Evolutionary conservation across 2,329 filamentous ascomycete species (phyloP).

Genomic region (Myriosclerotinia duriaeana): DNA sequence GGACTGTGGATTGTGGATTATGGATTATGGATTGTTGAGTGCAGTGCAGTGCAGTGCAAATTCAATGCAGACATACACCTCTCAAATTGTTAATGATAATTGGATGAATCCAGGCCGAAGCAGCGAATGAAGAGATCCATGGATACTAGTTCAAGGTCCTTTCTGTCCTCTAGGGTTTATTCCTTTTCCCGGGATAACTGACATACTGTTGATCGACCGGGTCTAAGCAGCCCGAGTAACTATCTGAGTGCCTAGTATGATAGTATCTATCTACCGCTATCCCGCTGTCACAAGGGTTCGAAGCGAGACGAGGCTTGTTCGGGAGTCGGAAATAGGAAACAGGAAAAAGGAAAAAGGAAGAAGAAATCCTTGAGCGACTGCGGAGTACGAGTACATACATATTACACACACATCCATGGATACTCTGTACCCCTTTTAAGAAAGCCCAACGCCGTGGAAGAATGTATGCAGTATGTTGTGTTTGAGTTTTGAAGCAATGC

Average conservation of each 20-base stretch:
- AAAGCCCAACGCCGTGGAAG: background rate
- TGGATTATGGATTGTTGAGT: no score
- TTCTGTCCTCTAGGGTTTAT: background rate
- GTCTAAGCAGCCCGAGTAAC: background rate
- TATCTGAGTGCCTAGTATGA: background rate
- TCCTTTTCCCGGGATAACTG: background rate
- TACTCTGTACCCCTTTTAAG: background rate
- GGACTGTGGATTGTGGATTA: no score
- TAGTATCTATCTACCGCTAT: background rate
- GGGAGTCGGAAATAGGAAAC: background rate
- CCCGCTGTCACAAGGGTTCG: slow-evolving; percentile 6
- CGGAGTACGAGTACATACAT: no score
- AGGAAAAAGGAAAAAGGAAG: no score
- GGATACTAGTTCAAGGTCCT: background rate
- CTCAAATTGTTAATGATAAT: background rate
- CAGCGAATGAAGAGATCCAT: background rate
- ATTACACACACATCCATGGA: background rate
- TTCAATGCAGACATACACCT: background rate
- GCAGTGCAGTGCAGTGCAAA: no score
- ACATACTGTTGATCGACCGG: slow-evolving; percentile 6
- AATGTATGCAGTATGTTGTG: background rate
- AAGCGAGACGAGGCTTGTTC: background rate
- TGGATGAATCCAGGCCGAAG: background rate
- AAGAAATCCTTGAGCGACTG: background rate
- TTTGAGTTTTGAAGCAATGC: background rate